Conservation (phyloP, 805 yeast genomes). For the Barnettozyma vustinii region DNA sequence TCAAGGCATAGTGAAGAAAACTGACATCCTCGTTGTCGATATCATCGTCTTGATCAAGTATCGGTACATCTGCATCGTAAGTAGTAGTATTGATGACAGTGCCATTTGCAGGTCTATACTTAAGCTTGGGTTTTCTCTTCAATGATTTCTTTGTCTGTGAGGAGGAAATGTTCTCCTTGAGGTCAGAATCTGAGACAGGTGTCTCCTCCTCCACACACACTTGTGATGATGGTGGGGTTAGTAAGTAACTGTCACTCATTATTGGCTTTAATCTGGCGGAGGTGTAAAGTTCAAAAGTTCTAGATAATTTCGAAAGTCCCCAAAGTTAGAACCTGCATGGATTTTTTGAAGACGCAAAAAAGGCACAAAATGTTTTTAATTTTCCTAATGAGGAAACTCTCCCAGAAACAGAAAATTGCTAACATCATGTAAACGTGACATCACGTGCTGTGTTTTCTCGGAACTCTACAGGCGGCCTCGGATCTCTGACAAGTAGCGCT, state of each 20-base stretch:
- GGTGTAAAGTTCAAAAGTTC: not conserved
- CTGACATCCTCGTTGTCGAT: conserved; percentile 37
- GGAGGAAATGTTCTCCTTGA: not conserved
- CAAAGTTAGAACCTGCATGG: not conserved
- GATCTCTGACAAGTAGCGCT: not conserved
- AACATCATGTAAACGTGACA: not conserved
- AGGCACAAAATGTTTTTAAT: conserved; percentile 16
- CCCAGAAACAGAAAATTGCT: conserved; percentile 5
- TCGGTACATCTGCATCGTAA: conserved; percentile 21
- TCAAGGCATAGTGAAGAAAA: conserved; percentile 46
- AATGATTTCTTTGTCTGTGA: not conserved
- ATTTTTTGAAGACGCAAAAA: conserved; percentile 1
- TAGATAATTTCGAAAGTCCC: not conserved
- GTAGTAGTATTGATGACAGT: conserved; percentile 35
- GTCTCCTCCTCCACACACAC: conserved; percentile 4
- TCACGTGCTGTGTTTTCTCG: not conserved
- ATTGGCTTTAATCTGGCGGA: not conserved
- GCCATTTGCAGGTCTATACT: conserved; percentile 42
- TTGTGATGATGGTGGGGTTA: conserved; percentile 27
- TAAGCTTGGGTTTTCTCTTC: conserved; percentile 40
- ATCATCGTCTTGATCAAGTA: conserved; percentile 29
- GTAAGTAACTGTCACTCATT: conserved; percentile 13
- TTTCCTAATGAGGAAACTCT: conserved; percentile 20
- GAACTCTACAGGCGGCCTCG: not conserved
- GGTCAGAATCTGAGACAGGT: not conserved